Conservation (phyloP, 1,139 yeast genomes). For the Protomyces gravidus region DNA sequence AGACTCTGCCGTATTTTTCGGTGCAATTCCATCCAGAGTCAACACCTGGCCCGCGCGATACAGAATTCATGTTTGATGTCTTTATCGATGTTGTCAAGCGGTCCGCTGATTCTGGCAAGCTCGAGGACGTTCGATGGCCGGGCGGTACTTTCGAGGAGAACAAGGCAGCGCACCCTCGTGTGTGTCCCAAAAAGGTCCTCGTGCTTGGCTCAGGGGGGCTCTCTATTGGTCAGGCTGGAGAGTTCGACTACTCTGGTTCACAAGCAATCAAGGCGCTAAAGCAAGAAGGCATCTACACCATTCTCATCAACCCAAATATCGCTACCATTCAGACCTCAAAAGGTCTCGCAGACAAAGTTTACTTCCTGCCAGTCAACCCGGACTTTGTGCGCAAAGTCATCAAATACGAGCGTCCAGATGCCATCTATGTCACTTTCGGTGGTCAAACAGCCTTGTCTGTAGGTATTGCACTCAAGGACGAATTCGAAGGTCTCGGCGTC, state of each 20-base stretch:
- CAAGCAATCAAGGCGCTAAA: conserved; percentile 76
- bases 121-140: conserved; percentile 80
- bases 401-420: conserved; percentile 91
- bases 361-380: conserved; percentile 92
- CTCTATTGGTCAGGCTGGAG: conserved; percentile 99
- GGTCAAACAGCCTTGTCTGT: conserved; percentile 97
- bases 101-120: conserved; percentile 50
- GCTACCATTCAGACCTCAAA: conserved; percentile 98
- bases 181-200: conserved; percentile 84
- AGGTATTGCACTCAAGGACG: conserved; percentile 93
- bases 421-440: conserved; percentile 94
- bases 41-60: conserved; percentile 98
- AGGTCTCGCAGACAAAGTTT: conserved; percentile 92
- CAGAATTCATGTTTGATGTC: conserved; percentile 93
- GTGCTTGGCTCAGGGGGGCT: conserved; percentile 98
- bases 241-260: conserved; percentile 86
- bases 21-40: conserved; percentile 99
- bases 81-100: conserved; percentile 75
- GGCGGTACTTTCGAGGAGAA: conserved; percentile 78
- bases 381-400: conserved; percentile 95
- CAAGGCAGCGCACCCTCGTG: conserved; percentile 67
- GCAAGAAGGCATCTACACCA: conserved; percentile 95
- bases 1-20: conserved; percentile 85
- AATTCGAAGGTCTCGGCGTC: conserved; percentile 85
- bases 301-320: conserved; percentile 92